Evolutionary conservation across 257 asterid species (phyloP), one percentile per base, ranked within the genome.

Genomic region (Rhazya stricta): DNA sequence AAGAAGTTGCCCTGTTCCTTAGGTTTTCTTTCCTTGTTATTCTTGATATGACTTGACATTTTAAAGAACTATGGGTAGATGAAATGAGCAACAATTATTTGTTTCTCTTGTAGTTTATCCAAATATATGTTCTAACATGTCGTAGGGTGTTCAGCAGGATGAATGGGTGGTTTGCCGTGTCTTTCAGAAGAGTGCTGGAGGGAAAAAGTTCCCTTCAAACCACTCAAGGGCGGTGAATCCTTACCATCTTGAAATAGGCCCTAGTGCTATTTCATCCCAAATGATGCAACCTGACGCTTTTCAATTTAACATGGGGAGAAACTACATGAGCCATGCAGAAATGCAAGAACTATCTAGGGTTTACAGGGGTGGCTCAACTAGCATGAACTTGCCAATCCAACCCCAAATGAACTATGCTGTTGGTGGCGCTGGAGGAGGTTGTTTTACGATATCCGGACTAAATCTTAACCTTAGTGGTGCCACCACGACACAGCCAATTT

Each of bases 81-180:
- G 8, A 23, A 58, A 29, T 1, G n/a, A 29, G 34, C n/a, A 13
- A 15, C 19, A 11, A 53, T 13, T 13, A n/a, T 30, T 36, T 62
- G 12, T 2, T 11, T 62, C 32, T 0, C 10, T 1, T 13, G n/a
- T n/a, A n/a, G n/a, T 69, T 15, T 0, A n/a, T 9, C 9, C 21
- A 37, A 23, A n/a, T n/a, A n/a, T 6, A 58, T 18, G 16, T 5
- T 13, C 53, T 43, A 29, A 58, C 70, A 60, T 42, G 43, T 18
- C 16, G 41, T 11, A 4, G 19, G 13, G 46, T 9, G 11, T 77
- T 78, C 90, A 87, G 96, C 98, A 91, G 79, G 96, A 91, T 81
- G 97, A 94, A 80, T 94, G 98, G 98, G 97, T 94, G 50, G 97
- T 94, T 3, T 91, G 98, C 86, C 96, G 98, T 0, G 91, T 91